phyloP scores from a whole-genome alignment of 441 rosid species.

The Melastoma candidum region DNA sequence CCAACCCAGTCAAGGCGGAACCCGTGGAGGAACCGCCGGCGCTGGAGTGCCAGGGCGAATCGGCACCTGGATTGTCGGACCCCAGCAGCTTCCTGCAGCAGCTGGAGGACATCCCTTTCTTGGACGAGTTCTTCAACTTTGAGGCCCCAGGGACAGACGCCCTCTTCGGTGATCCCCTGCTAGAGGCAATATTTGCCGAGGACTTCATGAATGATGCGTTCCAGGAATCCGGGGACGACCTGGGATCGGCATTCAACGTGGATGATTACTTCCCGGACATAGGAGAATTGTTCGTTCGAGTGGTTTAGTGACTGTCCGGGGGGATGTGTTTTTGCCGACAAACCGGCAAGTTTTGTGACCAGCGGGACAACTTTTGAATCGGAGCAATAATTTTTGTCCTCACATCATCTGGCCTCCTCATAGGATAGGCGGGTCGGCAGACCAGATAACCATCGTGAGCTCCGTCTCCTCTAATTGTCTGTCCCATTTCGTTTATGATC shows the following conservation, averaged over 20 bases:
- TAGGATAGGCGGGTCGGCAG: slow-evolving; percentile 35
- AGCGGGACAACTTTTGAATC: no score
- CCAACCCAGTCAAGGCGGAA: neutral
- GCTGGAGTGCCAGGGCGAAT: slow-evolving; percentile 10
- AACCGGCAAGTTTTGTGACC: no score
- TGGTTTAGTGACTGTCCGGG: no score
- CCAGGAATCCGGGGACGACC: slow-evolving; percentile 1
- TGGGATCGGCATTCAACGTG: neutral
- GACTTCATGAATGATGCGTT: slow-evolving; percentile 5
- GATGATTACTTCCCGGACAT: slow-evolving; percentile 10
- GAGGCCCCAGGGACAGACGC: slow-evolving; percentile 6
- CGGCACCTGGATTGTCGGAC: neutral
- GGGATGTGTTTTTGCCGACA: no score
- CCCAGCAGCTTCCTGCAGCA: neutral
- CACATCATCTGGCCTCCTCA: slow-evolving; percentile 77
- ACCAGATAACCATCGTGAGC: neutral
- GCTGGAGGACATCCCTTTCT: slow-evolving; percentile 2
- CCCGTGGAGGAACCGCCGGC: neutral
- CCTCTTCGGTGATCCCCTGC: slow-evolving; percentile 5
- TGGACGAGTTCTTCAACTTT: slow-evolving; percentile 10
- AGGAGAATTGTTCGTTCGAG: slow-evolving; percentile 8
- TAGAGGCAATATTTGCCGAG: slow-evolving; percentile 1
- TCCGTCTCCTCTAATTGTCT: no score
- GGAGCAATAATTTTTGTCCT: slow-evolving; percentile 1
- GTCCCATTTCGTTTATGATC: no score